Conservation (phyloP, 1,284 basidiomycete genomes). For the Exobasidium rhododendri region DNA sequence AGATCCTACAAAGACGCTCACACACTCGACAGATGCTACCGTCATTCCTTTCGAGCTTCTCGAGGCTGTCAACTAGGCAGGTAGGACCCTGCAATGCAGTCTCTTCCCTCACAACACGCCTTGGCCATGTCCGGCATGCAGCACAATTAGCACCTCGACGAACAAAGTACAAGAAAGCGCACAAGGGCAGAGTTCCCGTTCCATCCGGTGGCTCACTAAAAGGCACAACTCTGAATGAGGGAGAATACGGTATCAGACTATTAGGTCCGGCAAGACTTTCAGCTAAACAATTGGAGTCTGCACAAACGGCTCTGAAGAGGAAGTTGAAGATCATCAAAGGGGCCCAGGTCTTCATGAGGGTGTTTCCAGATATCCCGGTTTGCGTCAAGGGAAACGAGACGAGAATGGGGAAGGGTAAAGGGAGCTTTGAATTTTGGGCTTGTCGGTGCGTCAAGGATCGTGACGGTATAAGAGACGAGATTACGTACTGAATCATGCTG, state of each 20-base stretch:
- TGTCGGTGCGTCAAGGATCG: constrained; percentile 65
- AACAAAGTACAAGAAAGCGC: constrained; percentile 77
- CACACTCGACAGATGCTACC: no score
- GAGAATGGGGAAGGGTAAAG: constrained; percentile 99
- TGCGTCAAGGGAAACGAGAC: constrained; percentile 99
- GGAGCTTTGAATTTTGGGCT: constrained; percentile 95
- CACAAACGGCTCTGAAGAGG: constrained; percentile 82
- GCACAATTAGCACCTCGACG: constrained; percentile 74
- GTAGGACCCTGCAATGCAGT: neutral
- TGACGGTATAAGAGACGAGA: neutral
- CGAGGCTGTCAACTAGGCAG: neutral
- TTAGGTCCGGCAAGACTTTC: constrained; percentile 79
- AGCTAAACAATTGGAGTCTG: constrained; percentile 83
- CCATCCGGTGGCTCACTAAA: constrained; percentile 78
- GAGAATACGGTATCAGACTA: constrained; percentile 86
- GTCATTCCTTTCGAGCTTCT: neutral
- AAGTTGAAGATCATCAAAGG: constrained; percentile 90
- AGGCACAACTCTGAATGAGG: constrained; percentile 87
- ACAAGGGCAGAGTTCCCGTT: constrained; percentile 72
- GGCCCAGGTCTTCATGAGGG: constrained; percentile 77
- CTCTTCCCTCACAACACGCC: neutral
- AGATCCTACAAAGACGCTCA: no score
- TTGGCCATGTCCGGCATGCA: constrained; percentile 51
- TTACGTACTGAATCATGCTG: constrained; percentile 3
- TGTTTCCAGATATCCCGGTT: constrained; percentile 95